Conservation (phyloP, 2,329 filamentous ascomycete genomes). For the Blastomyces silverae region DNA sequence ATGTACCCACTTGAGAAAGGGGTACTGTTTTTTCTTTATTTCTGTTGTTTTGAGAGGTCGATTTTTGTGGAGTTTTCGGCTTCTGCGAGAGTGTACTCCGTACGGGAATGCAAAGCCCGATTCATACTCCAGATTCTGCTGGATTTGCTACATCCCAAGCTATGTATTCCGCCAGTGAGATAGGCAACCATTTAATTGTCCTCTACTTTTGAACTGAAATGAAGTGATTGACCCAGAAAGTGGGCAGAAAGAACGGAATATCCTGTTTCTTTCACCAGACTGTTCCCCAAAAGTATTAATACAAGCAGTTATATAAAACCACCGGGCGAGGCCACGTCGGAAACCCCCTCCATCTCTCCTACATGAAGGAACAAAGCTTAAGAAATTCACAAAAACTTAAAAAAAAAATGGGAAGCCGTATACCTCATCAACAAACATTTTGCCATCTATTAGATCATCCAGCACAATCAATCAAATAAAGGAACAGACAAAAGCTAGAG, state of each 20-base stretch:
- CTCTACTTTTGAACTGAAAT: background rate
- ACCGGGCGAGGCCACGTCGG: too few species aligned
- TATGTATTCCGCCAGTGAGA: background rate
- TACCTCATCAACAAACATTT: background rate
- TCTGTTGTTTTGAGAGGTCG: too few species aligned
- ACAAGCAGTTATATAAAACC: too few species aligned
- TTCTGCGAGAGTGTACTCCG: too few species aligned
- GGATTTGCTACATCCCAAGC: too few species aligned
- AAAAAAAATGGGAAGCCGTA: background rate
- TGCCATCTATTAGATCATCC: slow-evolving; percentile 4
- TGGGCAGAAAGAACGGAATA: background rate
- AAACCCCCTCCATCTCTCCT: background rate
- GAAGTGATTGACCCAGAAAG: background rate
- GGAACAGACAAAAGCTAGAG: background rate
- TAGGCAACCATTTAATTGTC: background rate
- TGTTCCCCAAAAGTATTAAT: too few species aligned
- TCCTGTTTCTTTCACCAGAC: background rate
- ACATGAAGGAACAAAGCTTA: background rate
- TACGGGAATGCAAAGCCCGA: background rate
- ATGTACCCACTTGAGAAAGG: too few species aligned
- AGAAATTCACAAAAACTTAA: background rate
- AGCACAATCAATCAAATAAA: slow-evolving; percentile 2
- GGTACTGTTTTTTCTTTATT: too few species aligned
- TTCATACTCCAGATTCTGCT: too few species aligned
- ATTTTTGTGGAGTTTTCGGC: too few species aligned